Base-by-base conservation (phyloP, 75 land plant species). In the Isoetes taiwanensis region DNA sequence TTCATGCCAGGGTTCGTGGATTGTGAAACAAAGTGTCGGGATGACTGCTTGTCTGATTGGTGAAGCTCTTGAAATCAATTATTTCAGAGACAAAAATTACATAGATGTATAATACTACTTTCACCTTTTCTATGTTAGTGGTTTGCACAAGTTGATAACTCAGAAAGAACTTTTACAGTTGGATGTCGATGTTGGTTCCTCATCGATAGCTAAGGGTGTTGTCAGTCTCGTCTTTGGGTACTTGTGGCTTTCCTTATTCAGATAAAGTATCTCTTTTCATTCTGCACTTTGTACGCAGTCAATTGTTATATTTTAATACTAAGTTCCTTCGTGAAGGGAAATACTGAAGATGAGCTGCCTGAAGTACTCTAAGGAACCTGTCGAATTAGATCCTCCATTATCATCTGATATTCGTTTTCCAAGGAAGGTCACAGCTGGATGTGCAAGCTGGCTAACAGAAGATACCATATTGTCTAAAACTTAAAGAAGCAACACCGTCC, bases 1-100 rank as follows among this genome's bases (percentile, higher is more conserved):
- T n/a, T n/a, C n/a, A n/a, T n/a, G n/a, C n/a, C 39, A 90, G 97
- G 97, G 97, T 9, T 86, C 97, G 30, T 90, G 97, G 97, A 86
- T 90, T 39, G 97, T 90, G 38, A 90, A 90, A 70, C 97, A 90
- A 39, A 86, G 94, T 66, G 97, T 90, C 21, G 88, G 97, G 30
- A 90, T 86, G 72, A 86, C 82, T 48, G 88, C 97, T 34, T 86
- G 97, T 67, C 64, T 90, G 59, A 56, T 90, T 27, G 93, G 97
- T 52, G 84, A 83, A 67, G 85, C 94, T 31, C 73, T 90, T 8
- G 80, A 80, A 42, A 59, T 83, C 1, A 61, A 76, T 42, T 90
- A 90, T 60, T 73, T 67, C 60, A 66, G 58, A 12, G 97, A 87
- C 23, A 72, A 43, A 12, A 83, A 90, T 67, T 90, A 90, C 62